Evolutionary conservation across 768 basidiomycete species (phyloP), one percentile per base, ranked within the genome.

Genomic region (Gloeostereum incarnatum): DNA sequence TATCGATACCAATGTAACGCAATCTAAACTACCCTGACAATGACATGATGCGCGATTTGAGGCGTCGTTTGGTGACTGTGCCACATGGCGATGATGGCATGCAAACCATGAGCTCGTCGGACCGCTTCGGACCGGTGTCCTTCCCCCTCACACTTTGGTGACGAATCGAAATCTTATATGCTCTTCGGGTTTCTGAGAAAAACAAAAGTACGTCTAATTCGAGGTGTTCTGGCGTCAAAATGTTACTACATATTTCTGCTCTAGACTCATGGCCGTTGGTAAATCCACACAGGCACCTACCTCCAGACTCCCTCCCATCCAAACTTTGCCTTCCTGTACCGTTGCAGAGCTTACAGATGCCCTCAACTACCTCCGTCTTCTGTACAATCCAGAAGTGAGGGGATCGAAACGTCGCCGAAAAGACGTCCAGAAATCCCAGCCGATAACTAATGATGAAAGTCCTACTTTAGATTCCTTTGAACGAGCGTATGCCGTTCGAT

Each of bases 321-420:
- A 62, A 34, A 53, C 48, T 30, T 65, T 80, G 29, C 44, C 58
- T 7, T 49, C 58, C 1, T 49, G 52, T 18, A 46, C 65, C 3
- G n/a, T 52, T 11, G 41, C 57, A 30, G 57, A 59, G 14, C 60
- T 85, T 13, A 45, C 50, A n/a, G 56, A 65, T 9, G 60, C 66
- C 4, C 46, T 85, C 9, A 44, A 49, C 17, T 78, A 75, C 43
- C 62, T 87, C 8, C 64, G 65, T 3, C 42, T 46, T 6, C 54
- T 85, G 9, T 86, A 78, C 56, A 71, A 59, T 35, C 81, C 85
- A 2, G 66, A 65, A 25, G 73, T 86, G 2, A 69, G 76, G 27
- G 79, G 78, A 6, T 73, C 72, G 16, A 67, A 69, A 14, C 63
- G 74, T 16, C 62, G 60, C 23, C 40, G 33, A 21, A 20, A 26